Base-by-base conservation (phyloP, 2,329 filamentous ascomycete species). In the Fusarium mundagurra region DNA sequence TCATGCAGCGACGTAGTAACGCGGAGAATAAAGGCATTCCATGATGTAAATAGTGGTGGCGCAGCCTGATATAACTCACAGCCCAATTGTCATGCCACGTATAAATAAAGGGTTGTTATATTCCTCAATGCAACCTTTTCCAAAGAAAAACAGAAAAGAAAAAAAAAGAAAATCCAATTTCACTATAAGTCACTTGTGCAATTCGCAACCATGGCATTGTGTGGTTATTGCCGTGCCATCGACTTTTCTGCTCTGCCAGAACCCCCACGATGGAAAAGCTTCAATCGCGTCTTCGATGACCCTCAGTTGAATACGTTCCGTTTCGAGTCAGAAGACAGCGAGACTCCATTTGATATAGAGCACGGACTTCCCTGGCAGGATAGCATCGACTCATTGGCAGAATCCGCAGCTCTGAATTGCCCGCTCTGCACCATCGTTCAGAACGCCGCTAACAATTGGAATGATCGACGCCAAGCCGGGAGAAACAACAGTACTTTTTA, bases 401-500 rank as follows among this genome's bases (percentile, higher is more conserved):
- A 47, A 3, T 47, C 27, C 5, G 45, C 27, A 8, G 18, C 20
- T 11, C 13, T 8, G 3, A 16, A 29, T 11, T 47, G 44, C 18
- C 6, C 27, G 6, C 13, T 47, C 6, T 29, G 45, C 27, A 47
- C 9, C 6, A 22, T 47, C 18, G 3, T 47, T 0, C 27, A 47
- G 2, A 16, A 0, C 27, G 27, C 20, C 9, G 9, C 3, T 22
- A 1, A 22, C 6, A 1, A 22, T 29, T 48, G 6, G 20, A 16
- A 16, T 5, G 20, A 29, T 22, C 13, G 45, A 48, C 27, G 4
- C 13, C 6, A 10, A 3, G 45, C 45, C 3, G 9, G 27, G 18
- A 16, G 6, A 16, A 16, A 29, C 13, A 29, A 8, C 0, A 27
- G 7, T 0, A 3, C 24, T 6, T 8, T 27, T 0, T 8, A 27